Evolutionary conservation across 2,329 filamentous ascomycete species (phyloP), one percentile per base, ranked within the genome.

Genomic region (Hypoxylon sp.): DNA sequence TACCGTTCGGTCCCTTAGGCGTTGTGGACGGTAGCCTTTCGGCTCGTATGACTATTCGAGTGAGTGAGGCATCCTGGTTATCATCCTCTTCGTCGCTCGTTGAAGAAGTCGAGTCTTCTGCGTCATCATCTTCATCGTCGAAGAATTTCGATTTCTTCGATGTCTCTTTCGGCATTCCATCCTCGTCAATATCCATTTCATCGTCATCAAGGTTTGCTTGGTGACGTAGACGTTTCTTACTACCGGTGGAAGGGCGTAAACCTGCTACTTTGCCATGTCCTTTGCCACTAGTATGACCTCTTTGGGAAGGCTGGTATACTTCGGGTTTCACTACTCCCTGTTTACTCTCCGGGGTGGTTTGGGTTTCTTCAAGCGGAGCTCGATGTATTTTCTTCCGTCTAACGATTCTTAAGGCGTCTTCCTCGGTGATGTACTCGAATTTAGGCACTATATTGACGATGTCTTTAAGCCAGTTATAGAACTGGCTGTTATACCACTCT

Each of bases 1-100:
- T 87, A 55, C 89, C 85, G 62, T 87, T 82, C 0, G 87, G 85
- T 0, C 86, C 88, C 32, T 82, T 80, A 0, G 86, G 82, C 2
- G 75, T 77, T 6, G 79, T 78, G 3, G 83, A 82, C 0, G 84
- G 85, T 9, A 86, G 70, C 49, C 77, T 81, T 57, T 87, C 84
- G 4, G 84, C 79, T 24, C 80, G 80, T 8, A 87, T 78, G 11
- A 84, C 79, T 14, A 87, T 24, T 46, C 62, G 38, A 46, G 72
- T 48, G 61, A 71, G 32, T 33, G 65, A 30, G 45, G 59, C 22
- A 28, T 68, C 54, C 2, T 65, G 53, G 7, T 67, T 56, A 20
- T 70, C 73, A 2, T 54, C 69, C 2, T 71, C 68, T 4, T 78
- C 77, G 5, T 80, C 77, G 58, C 62, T 54, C 44, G 53, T 22